Evolutionary conservation across 202 grass and related monocot genomes (phyloP).

Genomic region (Setaria viridis): DNA sequence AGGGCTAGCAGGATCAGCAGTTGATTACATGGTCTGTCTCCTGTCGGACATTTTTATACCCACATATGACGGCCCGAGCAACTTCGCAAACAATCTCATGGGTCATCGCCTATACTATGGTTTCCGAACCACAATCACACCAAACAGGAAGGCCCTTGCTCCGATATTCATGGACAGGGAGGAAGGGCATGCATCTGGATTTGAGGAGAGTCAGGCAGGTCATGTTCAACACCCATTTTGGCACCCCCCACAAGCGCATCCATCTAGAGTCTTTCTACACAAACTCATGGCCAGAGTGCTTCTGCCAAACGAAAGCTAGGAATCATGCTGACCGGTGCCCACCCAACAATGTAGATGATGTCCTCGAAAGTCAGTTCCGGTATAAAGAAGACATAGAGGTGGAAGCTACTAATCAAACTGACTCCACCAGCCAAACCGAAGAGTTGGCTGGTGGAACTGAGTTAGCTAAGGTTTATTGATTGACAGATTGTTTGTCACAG

Average conservation of each 20-base stretch:
- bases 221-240: slow-evolving; percentile 72
- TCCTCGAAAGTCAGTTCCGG: slow-evolving; percentile 60
- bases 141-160: slow-evolving; percentile 75
- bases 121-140: slow-evolving; percentile 83
- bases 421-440: slow-evolving; percentile 41
- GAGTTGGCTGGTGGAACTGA: slow-evolving; percentile 43
- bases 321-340: slow-evolving; percentile 69
- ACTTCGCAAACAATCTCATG: slow-evolving; percentile 94
- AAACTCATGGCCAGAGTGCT: slow-evolving; percentile 42
- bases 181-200: slow-evolving; percentile 58
- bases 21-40: slow-evolving; percentile 98
- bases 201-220: slow-evolving; percentile 72
- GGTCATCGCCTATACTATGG: slow-evolving; percentile 88
- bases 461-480: not conserved
- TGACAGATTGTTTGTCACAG: not conserved
- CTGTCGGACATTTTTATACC: slow-evolving; percentile 93
- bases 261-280: slow-evolving; percentile 79
- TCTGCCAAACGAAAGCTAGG: slow-evolving; percentile 67
- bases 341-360: slow-evolving; percentile 56
- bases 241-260: slow-evolving; percentile 69
- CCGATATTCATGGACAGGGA: slow-evolving; percentile 80
- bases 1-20: slow-evolving; percentile 76
- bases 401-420: slow-evolving; percentile 42
- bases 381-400: slow-evolving; percentile 50
- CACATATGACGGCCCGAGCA: slow-evolving; percentile 90